These are phyloP conservation scores for Neurospora sp. DNA, from an alignment of 495 filamentous ascomycete genomes.

Conservation along the genomic window DNA sequence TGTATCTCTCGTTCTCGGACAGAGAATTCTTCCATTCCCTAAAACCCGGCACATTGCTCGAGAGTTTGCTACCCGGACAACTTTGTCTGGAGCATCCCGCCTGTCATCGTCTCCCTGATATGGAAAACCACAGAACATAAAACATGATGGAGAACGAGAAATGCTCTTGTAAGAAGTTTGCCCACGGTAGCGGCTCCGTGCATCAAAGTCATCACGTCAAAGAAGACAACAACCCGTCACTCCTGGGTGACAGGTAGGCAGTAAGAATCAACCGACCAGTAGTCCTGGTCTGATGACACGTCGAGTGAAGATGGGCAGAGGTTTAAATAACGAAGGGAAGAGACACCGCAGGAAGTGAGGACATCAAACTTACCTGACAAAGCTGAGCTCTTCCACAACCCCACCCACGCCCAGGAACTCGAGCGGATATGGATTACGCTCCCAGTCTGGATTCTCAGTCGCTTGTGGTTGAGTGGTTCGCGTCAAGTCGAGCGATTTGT, in stretches of 20 bases:
- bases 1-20: background rate
- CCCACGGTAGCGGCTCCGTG: background rate
- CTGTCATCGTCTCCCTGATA: background rate
- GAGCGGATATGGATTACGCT: constrained; percentile 15
- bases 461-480: constrained; percentile 22
- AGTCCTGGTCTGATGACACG: background rate
- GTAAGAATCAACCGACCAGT: background rate
- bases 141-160: background rate
- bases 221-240: background rate
- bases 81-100: background rate
- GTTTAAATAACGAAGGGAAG: background rate
- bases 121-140: background rate
- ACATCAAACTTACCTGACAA: constrained; percentile 32
- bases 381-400: constrained; percentile 36
- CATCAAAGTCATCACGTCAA: background rate
- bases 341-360: background rate
- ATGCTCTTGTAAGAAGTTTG: background rate
- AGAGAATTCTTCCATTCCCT: background rate
- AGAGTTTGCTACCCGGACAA: background rate
- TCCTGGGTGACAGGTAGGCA: background rate
- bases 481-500: constrained; percentile 24
- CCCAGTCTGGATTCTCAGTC: constrained; percentile 36
- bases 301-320: background rate
- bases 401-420: constrained; percentile 29
- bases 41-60: background rate